phyloP scores from a whole-genome alignment of 78 protist species.

The Paratrimastix pyriformis region DNA sequence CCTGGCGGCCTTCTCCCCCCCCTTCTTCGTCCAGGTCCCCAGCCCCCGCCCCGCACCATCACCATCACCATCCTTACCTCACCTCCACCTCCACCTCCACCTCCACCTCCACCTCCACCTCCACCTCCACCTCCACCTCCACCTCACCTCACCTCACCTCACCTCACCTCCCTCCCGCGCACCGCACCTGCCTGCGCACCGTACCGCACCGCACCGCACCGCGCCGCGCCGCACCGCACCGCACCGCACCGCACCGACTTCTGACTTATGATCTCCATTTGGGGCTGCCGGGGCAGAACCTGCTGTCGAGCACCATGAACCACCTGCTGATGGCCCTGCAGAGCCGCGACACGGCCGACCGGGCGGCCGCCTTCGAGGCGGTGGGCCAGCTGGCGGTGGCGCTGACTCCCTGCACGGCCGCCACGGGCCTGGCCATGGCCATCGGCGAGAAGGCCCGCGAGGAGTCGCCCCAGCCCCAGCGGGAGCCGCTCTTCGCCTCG shows the following conservation, averaged over 20 bases:
- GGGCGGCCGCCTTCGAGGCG: constrained; percentile 5
- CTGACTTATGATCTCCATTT: no score
- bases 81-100: constrained; percentile 21
- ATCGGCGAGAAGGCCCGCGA: no score
- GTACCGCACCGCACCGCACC: no score
- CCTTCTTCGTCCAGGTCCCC: background rate
- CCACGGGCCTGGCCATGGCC: no score
- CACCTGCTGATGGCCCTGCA: background rate
- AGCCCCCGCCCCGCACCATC: background rate
- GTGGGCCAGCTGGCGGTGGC: constrained; percentile 48
- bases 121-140: constrained; percentile 18
- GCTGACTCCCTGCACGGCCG: constrained; percentile 25
- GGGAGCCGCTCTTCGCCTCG: no score
- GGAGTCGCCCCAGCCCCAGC: no score
- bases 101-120: constrained; percentile 23
- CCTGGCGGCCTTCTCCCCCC: constrained; percentile 4
- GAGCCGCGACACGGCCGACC: constrained; percentile 14
- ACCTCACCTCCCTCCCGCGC: no score
- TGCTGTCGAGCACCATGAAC: background rate
- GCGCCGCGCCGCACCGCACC: no score
- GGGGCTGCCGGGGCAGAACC: no score
- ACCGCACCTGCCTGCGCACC: no score
- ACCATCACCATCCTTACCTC: background rate
- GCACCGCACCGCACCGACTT: no score
- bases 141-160: no score